Percentiles rank a stretch among this genome's conserved stretches.
Evolutionary conservation across 768 basidiomycete species (phyloP).

Genomic region (Lentinus tigrinus): DNA sequence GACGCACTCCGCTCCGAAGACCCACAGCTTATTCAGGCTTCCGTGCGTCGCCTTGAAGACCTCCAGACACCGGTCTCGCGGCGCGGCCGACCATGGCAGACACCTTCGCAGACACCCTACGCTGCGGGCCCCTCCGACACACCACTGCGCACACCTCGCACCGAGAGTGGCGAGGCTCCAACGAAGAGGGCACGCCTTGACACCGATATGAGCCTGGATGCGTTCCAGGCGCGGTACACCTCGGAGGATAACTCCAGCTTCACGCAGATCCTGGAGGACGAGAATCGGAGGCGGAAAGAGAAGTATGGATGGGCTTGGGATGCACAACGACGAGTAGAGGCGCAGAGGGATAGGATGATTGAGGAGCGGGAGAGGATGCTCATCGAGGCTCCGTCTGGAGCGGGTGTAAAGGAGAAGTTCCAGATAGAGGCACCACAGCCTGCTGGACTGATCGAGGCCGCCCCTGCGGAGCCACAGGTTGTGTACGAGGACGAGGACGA

Average conservation of each 20-base stretch:
- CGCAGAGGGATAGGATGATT: slow-evolving; percentile 60
- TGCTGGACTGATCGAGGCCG: slow-evolving; percentile 51
- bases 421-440: slow-evolving; percentile 58
- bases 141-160: slow-evolving; percentile 46
- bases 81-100: slow-evolving; percentile 34
- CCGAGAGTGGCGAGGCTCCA: slow-evolving; percentile 37
- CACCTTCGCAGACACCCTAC: slow-evolving; percentile 68
- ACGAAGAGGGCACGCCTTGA: slow-evolving; percentile 62
- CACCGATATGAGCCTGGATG: slow-evolving; percentile 67
- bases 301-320: slow-evolving; percentile 93
- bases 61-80: slow-evolving; percentile 52
- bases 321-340: slow-evolving; percentile 80
- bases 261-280: slow-evolving; percentile 85
- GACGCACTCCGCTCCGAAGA: slow-evolving; percentile 78
- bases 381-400: slow-evolving; percentile 60
- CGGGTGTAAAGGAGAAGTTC: slow-evolving; percentile 69
- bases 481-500: slow-evolving; percentile 27
- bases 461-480: slow-evolving; percentile 31
- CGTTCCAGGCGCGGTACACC: slow-evolving; percentile 89
- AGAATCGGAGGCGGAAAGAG: slow-evolving; percentile 80
- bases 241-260: slow-evolving; percentile 99
- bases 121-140: slow-evolving; percentile 61
- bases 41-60: slow-evolving; percentile 72
- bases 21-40: slow-evolving; percentile 70
- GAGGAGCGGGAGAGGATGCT: slow-evolving; percentile 69